These are phyloP conservation scores for Penicillium paradoxum DNA, from an alignment of 495 filamentous ascomycete genomes.

Conservation along the genomic window DNA sequence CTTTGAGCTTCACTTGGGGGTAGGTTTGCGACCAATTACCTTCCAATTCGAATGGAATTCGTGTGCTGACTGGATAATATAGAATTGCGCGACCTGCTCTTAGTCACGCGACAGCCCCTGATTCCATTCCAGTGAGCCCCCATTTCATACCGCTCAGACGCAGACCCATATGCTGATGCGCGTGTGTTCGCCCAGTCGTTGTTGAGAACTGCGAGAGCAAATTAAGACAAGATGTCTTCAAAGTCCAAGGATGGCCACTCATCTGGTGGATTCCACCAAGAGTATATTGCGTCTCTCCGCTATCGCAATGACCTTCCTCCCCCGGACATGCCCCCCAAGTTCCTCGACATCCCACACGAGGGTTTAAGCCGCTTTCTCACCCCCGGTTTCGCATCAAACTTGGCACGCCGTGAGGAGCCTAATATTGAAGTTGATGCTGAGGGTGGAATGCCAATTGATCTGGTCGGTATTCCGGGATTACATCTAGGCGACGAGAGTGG, in stretches of 20 bases:
- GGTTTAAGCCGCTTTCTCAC: slow-evolving; percentile 84
- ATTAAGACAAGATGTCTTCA: slow-evolving; percentile 24
- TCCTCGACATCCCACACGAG: slow-evolving; percentile 91
- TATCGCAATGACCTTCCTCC: slow-evolving; percentile 94
- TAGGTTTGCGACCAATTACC: slow-evolving; percentile 1
- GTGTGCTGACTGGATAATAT: neutral
- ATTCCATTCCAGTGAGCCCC: neutral
- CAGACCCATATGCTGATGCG: neutral
- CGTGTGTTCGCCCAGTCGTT: neutral
- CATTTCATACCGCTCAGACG: neutral
- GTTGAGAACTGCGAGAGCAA: neutral
- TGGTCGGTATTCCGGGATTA: slow-evolving; percentile 88
- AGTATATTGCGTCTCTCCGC: slow-evolving; percentile 91
- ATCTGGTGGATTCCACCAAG: slow-evolving; percentile 74
- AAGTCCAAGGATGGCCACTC: slow-evolving; percentile 42
- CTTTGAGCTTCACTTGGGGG: neutral
- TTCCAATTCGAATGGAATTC: neutral
- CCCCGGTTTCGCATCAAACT: slow-evolving; percentile 77
- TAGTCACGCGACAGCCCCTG: too few relatives aligned
- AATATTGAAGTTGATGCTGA: slow-evolving; percentile 98
- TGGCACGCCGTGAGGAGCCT: slow-evolving; percentile 85
- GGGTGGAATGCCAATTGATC: slow-evolving; percentile 92
- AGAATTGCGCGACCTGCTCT: neutral
- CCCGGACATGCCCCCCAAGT: slow-evolving; percentile 88
- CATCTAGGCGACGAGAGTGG: slow-evolving; percentile 95